Conservation (phyloP, 257 asterid genomes). For the Solanum ossicruentum region DNA sequence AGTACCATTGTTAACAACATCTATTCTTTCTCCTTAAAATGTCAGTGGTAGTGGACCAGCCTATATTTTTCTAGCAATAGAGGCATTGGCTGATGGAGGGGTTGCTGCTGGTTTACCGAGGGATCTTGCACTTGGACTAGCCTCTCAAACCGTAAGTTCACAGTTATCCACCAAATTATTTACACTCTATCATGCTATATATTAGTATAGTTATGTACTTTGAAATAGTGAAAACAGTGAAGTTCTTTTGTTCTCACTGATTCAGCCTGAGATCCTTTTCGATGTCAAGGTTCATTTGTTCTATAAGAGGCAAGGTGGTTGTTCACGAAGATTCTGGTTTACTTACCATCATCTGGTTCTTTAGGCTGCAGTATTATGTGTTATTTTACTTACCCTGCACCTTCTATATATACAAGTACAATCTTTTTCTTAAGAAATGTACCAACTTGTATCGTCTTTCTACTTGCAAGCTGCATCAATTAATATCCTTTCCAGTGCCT, state of each 20-base stretch:
- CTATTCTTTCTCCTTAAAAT: conserved; percentile 6
- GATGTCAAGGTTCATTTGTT: not conserved
- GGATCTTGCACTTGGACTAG: conserved; percentile 76
- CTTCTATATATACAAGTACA: not conserved
- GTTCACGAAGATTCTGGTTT: not conserved
- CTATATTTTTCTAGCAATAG: conserved; percentile 75
- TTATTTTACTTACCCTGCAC: not conserved
- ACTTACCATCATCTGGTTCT: not conserved
- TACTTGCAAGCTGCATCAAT: not conserved
- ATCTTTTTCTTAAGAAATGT: not conserved
- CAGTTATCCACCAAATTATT: not conserved
- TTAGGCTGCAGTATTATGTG: not conserved
- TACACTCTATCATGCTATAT: not conserved
- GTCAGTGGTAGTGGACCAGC: conserved; percentile 98
- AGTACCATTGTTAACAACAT: not conserved
- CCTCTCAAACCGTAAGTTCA: conserved; percentile 84
- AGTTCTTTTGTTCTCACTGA: not conserved
- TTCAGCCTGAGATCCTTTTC: not conserved
- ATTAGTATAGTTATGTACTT: not conserved
- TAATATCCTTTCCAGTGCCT: not conserved
- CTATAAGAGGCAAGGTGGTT: not conserved
- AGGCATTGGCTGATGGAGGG: conserved; percentile 99
- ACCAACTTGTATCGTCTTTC: not conserved
- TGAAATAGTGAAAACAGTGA: not conserved
- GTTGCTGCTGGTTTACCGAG: conserved; percentile 97